phyloP scores from a whole-genome alignment of 163 green algal genomes.

The Scenedesmus sp. region DNA sequence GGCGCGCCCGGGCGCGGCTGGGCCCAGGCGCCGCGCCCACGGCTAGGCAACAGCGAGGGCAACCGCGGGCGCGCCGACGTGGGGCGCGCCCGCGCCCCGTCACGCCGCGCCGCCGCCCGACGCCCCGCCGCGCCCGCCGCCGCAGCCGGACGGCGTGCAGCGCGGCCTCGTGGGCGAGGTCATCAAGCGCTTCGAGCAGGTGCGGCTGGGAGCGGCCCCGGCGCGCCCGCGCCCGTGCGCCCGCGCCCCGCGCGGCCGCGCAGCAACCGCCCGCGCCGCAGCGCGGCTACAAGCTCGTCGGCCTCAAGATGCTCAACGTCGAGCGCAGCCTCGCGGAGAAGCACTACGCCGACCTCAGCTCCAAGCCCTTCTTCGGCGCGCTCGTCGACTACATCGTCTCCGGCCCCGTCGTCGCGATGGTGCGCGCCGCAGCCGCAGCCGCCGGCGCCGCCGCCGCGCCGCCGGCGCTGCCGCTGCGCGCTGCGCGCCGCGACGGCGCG shows the following conservation, averaged over 20 bases:
- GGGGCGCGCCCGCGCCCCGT: too few species aligned
- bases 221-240: too few species aligned
- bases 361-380: conserved; percentile 89
- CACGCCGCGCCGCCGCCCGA: too few species aligned
- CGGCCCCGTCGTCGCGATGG: conserved; percentile 95
- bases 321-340: conserved; percentile 84
- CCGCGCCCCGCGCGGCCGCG: too few species aligned
- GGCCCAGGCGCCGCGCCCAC: too few species aligned
- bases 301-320: conserved; percentile 88
- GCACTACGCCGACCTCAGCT: conserved; percentile 91
- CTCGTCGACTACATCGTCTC: conserved; percentile 87
- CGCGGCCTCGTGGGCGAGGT: conserved; percentile 77
- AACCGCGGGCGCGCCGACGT: too few species aligned
- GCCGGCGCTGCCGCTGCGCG: too few species aligned
- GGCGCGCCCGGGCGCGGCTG: too few species aligned
- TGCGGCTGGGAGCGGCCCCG: too few species aligned
- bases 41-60: too few species aligned
- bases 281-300: conserved; percentile 87
- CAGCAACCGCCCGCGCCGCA: too few species aligned
- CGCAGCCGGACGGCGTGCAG: conserved; percentile 63
- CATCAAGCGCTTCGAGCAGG: conserved; percentile 90
- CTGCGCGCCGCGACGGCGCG: too few species aligned
- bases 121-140: not conserved
- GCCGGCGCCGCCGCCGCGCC: not conserved
- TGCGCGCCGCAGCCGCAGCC: conserved; percentile 41